Base-by-base conservation (phyloP, 345 rosid genomes). In the Arabis hirsuta region DNA sequence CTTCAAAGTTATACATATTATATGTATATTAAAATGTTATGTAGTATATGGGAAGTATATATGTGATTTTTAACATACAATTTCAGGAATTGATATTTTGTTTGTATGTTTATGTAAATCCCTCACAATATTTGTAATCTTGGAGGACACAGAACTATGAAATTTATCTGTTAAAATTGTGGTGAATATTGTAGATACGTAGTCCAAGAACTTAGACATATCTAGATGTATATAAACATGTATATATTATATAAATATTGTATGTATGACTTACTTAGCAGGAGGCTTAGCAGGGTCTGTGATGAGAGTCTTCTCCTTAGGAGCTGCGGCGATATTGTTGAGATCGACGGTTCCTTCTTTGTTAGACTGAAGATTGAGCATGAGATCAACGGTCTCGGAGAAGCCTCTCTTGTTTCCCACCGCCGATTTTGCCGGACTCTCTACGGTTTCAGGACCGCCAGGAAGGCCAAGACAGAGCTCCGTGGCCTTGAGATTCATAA, bases 401-500 rank as follows among this genome's bases (percentile, higher is more conserved):
- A 86, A 91, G 12, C 83, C 85, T 87, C 93, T 86, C 80, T 91
- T 91, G 79, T 83, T 81, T 2, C 70, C 70, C 6, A 63, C 80
- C 10, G 74, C 76, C 34, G 74, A 62, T 62, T 63, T 76, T 6
- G 66, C 71, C 0, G 55, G 71, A 31, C 58, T 71, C 7, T 57
- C 73, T 41, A 69, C 65, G 77, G 70, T 50, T 44, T 7, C 65
- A 29, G 56, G 65, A 59, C 61, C 76, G 5, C 89, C 88, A 0
- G 96, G 96, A 67, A 91, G 73, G 59, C 97, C 96, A 6, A 91
- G 88, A 81, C 90, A 83, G 52, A 91, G 91, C 79, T 91, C 96
- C 11, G 96, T 89, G 67, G 84, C 96, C 63, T 81, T 86, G 29
- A 82, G 83, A 9, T 78, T 81, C 79, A 89, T 91, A 76, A 78